These are phyloP conservation scores for Suaeda aralocaspica DNA, from an alignment of 148 eudicot genomes.

Conservation along the genomic window DNA sequence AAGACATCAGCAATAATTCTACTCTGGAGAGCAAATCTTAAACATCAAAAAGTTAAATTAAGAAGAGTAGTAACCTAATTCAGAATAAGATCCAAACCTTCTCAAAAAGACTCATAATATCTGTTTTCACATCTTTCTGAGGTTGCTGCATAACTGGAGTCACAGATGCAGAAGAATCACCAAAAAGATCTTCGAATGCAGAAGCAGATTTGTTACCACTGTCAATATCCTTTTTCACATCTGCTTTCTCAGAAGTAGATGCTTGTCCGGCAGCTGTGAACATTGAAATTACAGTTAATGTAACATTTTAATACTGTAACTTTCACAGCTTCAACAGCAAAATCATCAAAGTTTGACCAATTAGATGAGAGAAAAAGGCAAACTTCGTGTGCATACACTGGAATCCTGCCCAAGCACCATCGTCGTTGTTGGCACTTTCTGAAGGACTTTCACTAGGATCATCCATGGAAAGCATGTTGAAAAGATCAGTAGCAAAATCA, in stretches of 20 bases:
- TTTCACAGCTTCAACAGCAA: neutral
- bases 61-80: neutral
- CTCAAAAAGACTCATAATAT: constrained; percentile 96
- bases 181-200: constrained; percentile 75
- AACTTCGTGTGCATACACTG: constrained; percentile 57
- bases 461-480: constrained; percentile 90
- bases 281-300: neutral
- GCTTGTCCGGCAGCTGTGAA: constrained; percentile 70
- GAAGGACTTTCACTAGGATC: constrained; percentile 54
- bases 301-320: neutral
- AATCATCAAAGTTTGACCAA: neutral
- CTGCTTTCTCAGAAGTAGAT: constrained; percentile 51
- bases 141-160: constrained; percentile 43
- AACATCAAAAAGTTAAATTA: neutral
- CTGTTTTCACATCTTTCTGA: constrained; percentile 77
- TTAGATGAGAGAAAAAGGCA: neutral
- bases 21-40: neutral
- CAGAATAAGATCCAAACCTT: constrained; percentile 47
- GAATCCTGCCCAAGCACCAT: constrained; percentile 85
- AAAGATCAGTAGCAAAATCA: constrained; percentile 88
- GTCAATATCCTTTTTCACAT: constrained; percentile 37
- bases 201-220: constrained; percentile 47
- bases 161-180: constrained; percentile 46
- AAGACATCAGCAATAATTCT: neutral
- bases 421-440: constrained; percentile 61